These are phyloP conservation scores for Lanmaoa pseudosensibilis DNA, from an alignment of 768 basidiomycete species.

Conservation along the genomic window DNA sequence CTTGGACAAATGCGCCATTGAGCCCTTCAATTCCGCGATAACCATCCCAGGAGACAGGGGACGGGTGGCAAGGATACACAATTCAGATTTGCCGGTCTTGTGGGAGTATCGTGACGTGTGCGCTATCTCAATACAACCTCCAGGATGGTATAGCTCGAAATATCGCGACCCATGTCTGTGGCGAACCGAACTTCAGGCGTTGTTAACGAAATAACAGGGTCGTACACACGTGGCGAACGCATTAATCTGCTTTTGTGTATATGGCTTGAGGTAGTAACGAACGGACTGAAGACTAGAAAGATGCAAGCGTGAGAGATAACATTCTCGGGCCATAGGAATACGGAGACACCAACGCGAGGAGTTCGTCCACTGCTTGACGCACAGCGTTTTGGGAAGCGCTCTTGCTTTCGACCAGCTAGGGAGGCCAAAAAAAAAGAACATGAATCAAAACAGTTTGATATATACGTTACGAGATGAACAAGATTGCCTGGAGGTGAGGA, in stretches of 20 bases:
- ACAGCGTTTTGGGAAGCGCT: conserved; percentile 55
- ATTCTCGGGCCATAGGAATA: conserved; percentile 17
- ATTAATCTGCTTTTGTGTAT: conserved; percentile 84
- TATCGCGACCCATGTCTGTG: conserved; percentile 83
- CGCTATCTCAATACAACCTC: conserved; percentile 82
- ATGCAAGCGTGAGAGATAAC: conserved; percentile 13
- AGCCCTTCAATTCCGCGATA: conserved; percentile 85
- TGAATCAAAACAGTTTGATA: conserved; percentile 24
- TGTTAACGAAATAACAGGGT: conserved; percentile 26
- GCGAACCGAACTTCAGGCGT: conserved; percentile 28
- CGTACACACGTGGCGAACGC: conserved; percentile 85
- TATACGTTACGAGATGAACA: conserved; percentile 25
- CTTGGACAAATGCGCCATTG: conserved; percentile 84
- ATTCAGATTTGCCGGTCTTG: conserved; percentile 83
- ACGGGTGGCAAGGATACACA: conserved; percentile 84
- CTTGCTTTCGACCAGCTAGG: conserved; percentile 63
- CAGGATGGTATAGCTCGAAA: conserved; percentile 82
- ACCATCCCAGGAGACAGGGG: conserved; percentile 65
- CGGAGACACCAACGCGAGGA: conserved; percentile 61
- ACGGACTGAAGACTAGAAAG: conserved; percentile 63
- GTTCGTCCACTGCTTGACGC: conserved; percentile 73
- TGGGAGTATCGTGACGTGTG: conserved; percentile 87
- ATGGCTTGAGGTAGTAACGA: conserved; percentile 72
- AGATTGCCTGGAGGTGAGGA: conserved; percentile 20
- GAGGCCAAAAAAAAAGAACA: conserved; percentile 12